Evolutionary conservation across 768 basidiomycete genomes (phyloP).

Genomic region (Boletus edulis): DNA sequence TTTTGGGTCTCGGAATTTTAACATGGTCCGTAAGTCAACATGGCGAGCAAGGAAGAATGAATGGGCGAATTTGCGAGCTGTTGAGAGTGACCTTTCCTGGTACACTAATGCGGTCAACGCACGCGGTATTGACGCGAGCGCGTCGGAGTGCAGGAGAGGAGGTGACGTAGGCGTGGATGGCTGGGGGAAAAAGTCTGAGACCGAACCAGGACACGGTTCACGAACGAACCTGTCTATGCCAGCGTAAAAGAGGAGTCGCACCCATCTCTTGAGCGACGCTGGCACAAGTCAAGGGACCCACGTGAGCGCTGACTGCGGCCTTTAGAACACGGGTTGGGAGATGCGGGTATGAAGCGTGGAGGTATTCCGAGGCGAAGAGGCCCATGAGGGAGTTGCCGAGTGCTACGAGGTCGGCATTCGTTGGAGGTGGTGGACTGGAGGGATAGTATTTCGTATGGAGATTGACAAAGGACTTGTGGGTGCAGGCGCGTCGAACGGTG

Average conservation of each 20-base stretch:
- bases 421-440: conserved; percentile 48
- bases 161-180: conserved; percentile 46
- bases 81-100: conserved; percentile 78
- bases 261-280: conserved; percentile 86
- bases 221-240: conserved; percentile 67
- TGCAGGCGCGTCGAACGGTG: conserved; percentile 70
- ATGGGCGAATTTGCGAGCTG: conserved; percentile 88
- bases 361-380: conserved; percentile 82
- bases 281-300: conserved; percentile 81
- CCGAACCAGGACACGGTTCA: not conserved
- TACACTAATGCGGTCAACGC: conserved; percentile 87
- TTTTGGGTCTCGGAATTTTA: conserved; percentile 84
- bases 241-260: conserved; percentile 71
- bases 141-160: conserved; percentile 74
- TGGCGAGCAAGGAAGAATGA: conserved; percentile 85
- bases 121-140: conserved; percentile 83
- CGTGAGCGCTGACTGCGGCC: conserved; percentile 88
- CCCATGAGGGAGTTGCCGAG: conserved; percentile 90
- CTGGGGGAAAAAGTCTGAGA: conserved; percentile 30
- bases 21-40: conserved; percentile 73
- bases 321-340: conserved; percentile 90
- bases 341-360: conserved; percentile 80
- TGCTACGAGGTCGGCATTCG: conserved; percentile 72
- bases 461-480: conserved; percentile 66
- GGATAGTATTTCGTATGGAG: conserved; percentile 59